Percentiles rank a stretch among this genome's conserved stretches.
phyloP scores from a whole-genome alignment of 2,329 filamentous ascomycete species.

The Phialemoniopsis sp. region DNA sequence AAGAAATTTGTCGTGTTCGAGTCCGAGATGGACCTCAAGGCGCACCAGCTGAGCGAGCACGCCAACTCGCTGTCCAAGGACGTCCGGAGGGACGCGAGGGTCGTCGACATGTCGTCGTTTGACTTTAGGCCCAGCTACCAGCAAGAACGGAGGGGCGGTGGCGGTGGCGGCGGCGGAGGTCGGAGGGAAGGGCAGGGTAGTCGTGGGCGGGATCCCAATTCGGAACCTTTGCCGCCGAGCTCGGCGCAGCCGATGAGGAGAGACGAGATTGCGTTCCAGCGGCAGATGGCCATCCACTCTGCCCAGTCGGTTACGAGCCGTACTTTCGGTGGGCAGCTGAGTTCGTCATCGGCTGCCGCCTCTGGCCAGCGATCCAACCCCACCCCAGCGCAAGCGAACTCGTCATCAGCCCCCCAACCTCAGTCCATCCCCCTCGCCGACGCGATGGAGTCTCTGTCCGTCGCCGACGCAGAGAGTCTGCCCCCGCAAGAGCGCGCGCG shows the following conservation, averaged over 20 bases:
- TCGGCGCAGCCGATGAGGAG: conserved; percentile 77
- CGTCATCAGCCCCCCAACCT: conserved; percentile 11
- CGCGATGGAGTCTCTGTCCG: conserved; percentile 45
- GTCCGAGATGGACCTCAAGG: conserved; percentile 91
- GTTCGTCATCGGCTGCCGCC: conserved; percentile 36
- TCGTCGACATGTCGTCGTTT: conserved; percentile 85
- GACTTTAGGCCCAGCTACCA: conserved; percentile 73
- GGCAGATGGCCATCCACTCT: conserved; percentile 87
- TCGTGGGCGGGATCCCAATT: conserved; percentile 81
- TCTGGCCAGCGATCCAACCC: conserved; percentile 9
- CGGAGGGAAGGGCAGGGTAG: conserved; percentile 37
- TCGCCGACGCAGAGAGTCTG: conserved; percentile 47
- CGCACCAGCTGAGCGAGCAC: conserved; percentile 83
- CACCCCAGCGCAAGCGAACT: conserved; percentile 1
- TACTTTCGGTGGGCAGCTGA: conserved; percentile 82
- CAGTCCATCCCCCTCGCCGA: conserved; percentile 17
- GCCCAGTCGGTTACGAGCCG: conserved; percentile 76
- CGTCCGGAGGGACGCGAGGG: conserved; percentile 73
- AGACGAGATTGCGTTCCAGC: conserved; percentile 87
- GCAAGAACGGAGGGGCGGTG: conserved; percentile 46
- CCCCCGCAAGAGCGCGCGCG: conserved; percentile 79
- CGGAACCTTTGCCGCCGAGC: conserved; percentile 71
- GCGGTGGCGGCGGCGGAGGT: conserved; percentile 30
- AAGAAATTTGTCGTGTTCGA: conserved; percentile 98
- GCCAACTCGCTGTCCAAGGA: conserved; percentile 78